These are phyloP conservation scores for Pythium oligandrum DNA, from an alignment of 352 stramenopile species.

Conservation along the genomic window DNA sequence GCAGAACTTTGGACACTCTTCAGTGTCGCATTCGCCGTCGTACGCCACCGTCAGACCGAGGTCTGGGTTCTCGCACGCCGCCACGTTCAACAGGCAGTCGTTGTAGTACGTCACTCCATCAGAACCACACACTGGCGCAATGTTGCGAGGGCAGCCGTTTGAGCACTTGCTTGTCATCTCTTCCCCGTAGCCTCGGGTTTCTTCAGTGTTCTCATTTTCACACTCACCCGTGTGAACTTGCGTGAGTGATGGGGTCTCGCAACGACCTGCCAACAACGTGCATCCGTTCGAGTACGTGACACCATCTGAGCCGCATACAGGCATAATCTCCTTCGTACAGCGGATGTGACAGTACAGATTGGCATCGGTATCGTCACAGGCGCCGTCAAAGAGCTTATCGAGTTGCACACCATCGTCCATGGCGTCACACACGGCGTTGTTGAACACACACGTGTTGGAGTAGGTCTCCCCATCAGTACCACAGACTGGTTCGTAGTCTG, in stretches of 20 bases:
- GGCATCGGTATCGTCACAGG: background rate
- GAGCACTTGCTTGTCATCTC: background rate
- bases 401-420: background rate
- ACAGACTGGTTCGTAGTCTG: slow-evolving; percentile 2
- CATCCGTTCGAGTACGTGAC: slow-evolving; percentile 4
- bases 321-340: background rate
- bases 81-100: too few species aligned
- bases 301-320: slow-evolving; percentile 4
- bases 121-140: background rate
- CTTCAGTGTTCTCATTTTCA: background rate
- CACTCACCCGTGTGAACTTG: background rate
- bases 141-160: background rate
- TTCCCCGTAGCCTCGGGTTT: background rate
- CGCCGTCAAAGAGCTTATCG: slow-evolving; percentile 2
- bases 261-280: background rate
- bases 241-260: background rate
- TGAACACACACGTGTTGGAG: background rate
- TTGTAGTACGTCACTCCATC: too few species aligned
- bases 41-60: too few species aligned
- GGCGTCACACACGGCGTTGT: slow-evolving; percentile 2
- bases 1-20: too few species aligned
- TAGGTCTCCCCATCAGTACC: background rate
- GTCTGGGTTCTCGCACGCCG: too few species aligned
- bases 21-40: too few species aligned
- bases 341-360: slow-evolving; percentile 3